Evolutionary conservation across 164 flowering plant genomes (phyloP).

Genomic region (Taxillus chinensis): DNA sequence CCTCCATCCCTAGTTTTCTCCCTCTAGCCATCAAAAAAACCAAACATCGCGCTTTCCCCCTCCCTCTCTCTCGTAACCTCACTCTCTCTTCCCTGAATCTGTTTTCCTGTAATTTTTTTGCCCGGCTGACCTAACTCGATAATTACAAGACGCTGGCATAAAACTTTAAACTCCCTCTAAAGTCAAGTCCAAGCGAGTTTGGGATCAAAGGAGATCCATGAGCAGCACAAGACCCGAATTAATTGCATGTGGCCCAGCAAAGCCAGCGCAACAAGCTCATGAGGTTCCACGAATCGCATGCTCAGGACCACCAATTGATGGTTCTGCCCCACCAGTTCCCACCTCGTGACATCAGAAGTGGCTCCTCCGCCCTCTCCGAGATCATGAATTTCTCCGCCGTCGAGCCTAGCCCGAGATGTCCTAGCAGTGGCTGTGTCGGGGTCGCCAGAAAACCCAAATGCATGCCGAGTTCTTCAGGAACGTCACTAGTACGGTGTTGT

Average conservation of each 20-base stretch:
- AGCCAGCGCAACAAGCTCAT: constrained; percentile 68
- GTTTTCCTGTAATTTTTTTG: not conserved
- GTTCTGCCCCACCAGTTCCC: constrained; percentile 11
- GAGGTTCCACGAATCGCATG: constrained; percentile 26
- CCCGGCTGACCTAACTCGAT: not conserved
- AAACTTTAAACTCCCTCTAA: not conserved
- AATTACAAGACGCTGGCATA: not conserved
- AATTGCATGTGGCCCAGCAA: constrained; percentile 64
- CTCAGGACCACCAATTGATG: constrained; percentile 4
- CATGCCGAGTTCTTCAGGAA: no score
- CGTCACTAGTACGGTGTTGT: no score
- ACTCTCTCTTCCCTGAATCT: not conserved
- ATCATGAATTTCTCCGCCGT: no score
- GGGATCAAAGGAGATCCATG: no score
- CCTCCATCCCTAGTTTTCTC: no score
- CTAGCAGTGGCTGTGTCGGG: no score
- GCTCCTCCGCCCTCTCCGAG: no score
- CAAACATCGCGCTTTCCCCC: not conserved
- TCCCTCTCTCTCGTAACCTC: not conserved
- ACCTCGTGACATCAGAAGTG: constrained; percentile 14
- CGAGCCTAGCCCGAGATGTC: constrained; percentile 13
- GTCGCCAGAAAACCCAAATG: no score
- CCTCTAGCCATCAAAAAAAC: not conserved
- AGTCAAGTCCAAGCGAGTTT: no score
- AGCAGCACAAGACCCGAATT: no score